Evolutionary conservation across 208 protist species (phyloP), one percentile per base, ranked within the genome.

Genomic region (Acanthamoeba divionensis): DNA sequence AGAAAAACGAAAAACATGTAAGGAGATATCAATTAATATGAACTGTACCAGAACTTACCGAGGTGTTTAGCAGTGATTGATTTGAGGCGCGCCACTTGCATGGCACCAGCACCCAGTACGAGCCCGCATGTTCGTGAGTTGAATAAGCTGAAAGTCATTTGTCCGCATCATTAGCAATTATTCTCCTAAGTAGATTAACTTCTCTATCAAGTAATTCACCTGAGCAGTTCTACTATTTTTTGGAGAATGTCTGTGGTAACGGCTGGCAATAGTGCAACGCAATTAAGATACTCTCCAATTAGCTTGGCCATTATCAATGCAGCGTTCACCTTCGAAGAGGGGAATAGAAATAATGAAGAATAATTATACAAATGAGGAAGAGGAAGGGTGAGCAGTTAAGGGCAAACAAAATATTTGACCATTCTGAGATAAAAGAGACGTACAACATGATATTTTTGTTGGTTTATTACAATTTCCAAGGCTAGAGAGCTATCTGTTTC

Each of bases 1-100:
- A 12, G 8, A 26, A 77, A 21, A 36, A n/a, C 15, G 44, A 41
- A 31, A 44, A 18, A 55, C 29, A 47, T 33, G n/a, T 0, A n/a
- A 31, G 12, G 45, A n/a, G 36, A 10, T 1, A 33, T 1, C n/a
- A 18, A 24, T 9, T 50, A 26, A 48, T 47, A 89, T 21, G 55
- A 1, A 77, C 50, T 44, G 33, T 0, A 24, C 15, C 21, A 62
- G 21, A 13, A 60, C 10, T 33, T 87, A 90, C 83, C 91, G 50
- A 94, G 90, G 67, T 94, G 93, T 47, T 93, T 93, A 21, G 93
- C 93, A 5, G 89, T 94, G 73, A 94, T 94, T 41, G 90, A 86
- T 67, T 94, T 94, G 63, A 94, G 93, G 1, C 90, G 71, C 26
- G 90, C 91, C n/a, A 89, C 41, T 57, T 93, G 65, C 69, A 94